Evolutionary conservation across 352 stramenopile genomes (phyloP).

Genomic region (Phytophthora cryptogea): DNA sequence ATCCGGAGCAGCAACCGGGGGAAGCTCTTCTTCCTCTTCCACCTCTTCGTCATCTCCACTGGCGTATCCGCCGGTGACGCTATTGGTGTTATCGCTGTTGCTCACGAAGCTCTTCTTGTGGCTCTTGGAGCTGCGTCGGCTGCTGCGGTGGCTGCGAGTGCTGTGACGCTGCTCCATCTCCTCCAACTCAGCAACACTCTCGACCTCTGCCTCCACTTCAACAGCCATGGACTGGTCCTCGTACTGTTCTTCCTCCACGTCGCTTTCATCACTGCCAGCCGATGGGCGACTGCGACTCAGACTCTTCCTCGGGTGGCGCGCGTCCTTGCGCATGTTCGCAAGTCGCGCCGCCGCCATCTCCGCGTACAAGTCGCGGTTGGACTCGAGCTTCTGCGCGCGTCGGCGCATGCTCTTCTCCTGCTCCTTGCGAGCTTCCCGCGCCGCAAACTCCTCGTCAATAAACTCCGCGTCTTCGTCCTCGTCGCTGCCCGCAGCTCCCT

Average conservation of each 20-base stretch:
- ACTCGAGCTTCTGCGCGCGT: conserved; percentile 71
- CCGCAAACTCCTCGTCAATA: conserved; percentile 53
- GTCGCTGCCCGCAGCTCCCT: conserved; percentile 17
- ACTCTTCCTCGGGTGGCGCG: conserved; percentile 54
- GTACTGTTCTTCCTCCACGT: conserved; percentile 28
- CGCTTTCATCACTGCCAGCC: conserved; percentile 26
- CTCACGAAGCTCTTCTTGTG: conserved; percentile 41
- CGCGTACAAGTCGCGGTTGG: conserved; percentile 70
- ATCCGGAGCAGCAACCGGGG: neutral
- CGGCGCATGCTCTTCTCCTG: conserved; percentile 59
- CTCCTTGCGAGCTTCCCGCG: conserved; percentile 48
- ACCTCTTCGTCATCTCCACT: conserved; percentile 22
- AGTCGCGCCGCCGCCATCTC: conserved; percentile 73
- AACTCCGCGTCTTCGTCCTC: conserved; percentile 48
- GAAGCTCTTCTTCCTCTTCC: conserved; percentile 17
- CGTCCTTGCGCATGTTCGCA: conserved; percentile 63
- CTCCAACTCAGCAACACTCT: conserved; percentile 19
- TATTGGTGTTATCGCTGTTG: conserved; percentile 28
- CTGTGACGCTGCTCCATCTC: conserved; percentile 24
- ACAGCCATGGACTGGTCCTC: conserved; percentile 28
- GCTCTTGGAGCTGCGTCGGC: conserved; percentile 27
- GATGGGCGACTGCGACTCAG: conserved; percentile 21
- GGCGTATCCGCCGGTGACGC: conserved; percentile 11
- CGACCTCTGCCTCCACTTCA: conserved; percentile 17
- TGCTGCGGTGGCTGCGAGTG: conserved; percentile 31